Conservation (phyloP, 1,139 yeast genomes). For the Hansenula sp. region DNA sequence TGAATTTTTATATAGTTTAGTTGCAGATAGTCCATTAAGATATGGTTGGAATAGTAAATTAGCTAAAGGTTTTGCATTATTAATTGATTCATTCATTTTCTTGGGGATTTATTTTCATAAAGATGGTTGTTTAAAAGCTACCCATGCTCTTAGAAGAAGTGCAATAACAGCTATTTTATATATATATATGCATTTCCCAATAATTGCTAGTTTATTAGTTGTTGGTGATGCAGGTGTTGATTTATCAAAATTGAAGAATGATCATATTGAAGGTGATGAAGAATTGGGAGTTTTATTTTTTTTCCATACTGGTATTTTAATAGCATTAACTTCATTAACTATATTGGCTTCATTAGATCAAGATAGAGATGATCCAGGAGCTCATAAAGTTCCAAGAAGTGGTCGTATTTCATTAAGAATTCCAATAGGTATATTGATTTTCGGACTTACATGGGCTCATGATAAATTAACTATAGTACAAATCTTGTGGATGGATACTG, state of each 20-base stretch:
- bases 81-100: slow-evolving; percentile 45
- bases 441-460: slow-evolving; percentile 18
- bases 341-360: slow-evolving; percentile 14
- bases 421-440: slow-evolving; percentile 16
- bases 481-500: slow-evolving; percentile 18
- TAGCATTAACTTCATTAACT: slow-evolving; percentile 12
- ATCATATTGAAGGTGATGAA: slow-evolving; percentile 9
- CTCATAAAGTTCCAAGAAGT: slow-evolving; percentile 10
- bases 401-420: slow-evolving; percentile 16
- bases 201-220: slow-evolving; percentile 46
- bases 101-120: slow-evolving; percentile 55
- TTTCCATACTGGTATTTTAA: slow-evolving; percentile 17
- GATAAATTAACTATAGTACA: slow-evolving; percentile 7
- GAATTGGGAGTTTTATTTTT: slow-evolving; percentile 17
- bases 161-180: slow-evolving; percentile 43
- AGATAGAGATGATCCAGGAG: slow-evolving; percentile 10
- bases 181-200: slow-evolving; percentile 49
- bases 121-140: slow-evolving; percentile 44
- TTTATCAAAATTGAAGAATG: slow-evolving; percentile 24
- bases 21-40: slow-evolving; percentile 45
- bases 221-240: slow-evolving; percentile 66
- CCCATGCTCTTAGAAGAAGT: slow-evolving; percentile 52
- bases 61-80: slow-evolving; percentile 45
- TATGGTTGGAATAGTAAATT: slow-evolving; percentile 41
- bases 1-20: slow-evolving; percentile 56